A percentile compares a stretch with the other conserved stretches of the same genome.
phyloP scores from a whole-genome alignment of 352 stramenopile genomes.

The Halophytophthora polymorphica region DNA sequence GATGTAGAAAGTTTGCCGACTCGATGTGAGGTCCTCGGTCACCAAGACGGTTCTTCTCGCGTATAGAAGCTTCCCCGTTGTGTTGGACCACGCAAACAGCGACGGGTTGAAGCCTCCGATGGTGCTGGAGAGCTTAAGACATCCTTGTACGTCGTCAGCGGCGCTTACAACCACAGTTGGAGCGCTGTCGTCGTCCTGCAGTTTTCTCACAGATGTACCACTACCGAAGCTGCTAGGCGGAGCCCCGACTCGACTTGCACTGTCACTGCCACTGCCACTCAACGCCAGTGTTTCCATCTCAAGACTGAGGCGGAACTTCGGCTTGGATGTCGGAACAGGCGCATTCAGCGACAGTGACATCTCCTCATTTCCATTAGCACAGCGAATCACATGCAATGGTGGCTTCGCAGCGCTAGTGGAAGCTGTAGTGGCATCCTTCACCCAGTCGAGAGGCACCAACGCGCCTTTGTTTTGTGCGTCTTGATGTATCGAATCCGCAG shows the following conservation, averaged over 20 bases:
- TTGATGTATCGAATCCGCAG: not conserved
- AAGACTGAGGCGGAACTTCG: slow-evolving; percentile 31
- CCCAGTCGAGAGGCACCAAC: not conserved
- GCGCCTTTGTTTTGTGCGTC: not conserved
- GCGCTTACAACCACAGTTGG: slow-evolving; percentile 1
- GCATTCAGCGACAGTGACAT: slow-evolving; percentile 14
- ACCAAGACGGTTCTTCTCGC: slow-evolving; percentile 19
- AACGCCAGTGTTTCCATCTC: slow-evolving; percentile 35
- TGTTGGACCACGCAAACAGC: slow-evolving; percentile 31
- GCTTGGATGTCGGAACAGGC: slow-evolving; percentile 23
- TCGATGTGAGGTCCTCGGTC: slow-evolving; percentile 33
- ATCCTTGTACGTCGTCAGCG: not conserved
- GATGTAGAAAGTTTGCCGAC: slow-evolving; percentile 19
- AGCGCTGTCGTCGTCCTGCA: slow-evolving; percentile 3
- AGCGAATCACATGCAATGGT: not conserved
- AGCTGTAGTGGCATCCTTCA: not conserved
- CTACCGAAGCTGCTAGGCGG: not conserved
- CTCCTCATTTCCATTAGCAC: slow-evolving; percentile 3
- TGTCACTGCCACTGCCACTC: slow-evolving; percentile 1
- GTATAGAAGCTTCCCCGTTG: slow-evolving; percentile 30
- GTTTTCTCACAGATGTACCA: slow-evolving; percentile 1
- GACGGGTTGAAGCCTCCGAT: slow-evolving; percentile 15
- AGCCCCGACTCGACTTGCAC: not conserved
- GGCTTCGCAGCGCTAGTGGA: not conserved
- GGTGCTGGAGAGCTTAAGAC: slow-evolving; percentile 8